A percentile compares a stretch with the other conserved stretches of the same genome.
phyloP scores from a whole-genome alignment of 495 filamentous ascomycete genomes.

The Neurospora sp. region DNA sequence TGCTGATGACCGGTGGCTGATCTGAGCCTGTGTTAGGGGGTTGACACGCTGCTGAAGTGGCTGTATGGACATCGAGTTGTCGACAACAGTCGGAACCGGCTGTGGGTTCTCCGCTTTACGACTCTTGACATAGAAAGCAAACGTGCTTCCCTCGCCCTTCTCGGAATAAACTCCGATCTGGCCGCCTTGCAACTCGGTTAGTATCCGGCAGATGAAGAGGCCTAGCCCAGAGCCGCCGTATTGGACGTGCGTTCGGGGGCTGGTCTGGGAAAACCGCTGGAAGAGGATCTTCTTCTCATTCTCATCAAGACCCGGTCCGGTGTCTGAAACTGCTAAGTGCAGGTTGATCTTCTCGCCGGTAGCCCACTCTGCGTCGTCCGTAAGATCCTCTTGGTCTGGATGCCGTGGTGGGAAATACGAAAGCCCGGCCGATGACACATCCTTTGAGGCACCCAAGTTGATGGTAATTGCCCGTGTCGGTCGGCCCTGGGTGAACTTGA shows the following conservation, averaged over 20 bases:
- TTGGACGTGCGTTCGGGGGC: constrained; percentile 64
- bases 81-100: not conserved
- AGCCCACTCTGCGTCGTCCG: constrained; percentile 55
- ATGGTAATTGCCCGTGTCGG: constrained; percentile 55
- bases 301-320: constrained; percentile 64
- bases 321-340: constrained; percentile 68
- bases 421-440: constrained; percentile 38
- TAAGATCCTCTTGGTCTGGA: constrained; percentile 37
- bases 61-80: not conserved
- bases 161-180: constrained; percentile 71
- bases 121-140: constrained; percentile 64
- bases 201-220: constrained; percentile 67
- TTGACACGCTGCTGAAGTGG: not conserved
- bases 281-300: constrained; percentile 69
- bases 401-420: constrained; percentile 48
- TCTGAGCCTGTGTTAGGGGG: not conserved
- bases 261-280: constrained; percentile 70
- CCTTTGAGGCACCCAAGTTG: constrained; percentile 54
- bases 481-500: constrained; percentile 64
- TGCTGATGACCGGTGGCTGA: not conserved
- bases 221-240: constrained; percentile 81
- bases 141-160: constrained; percentile 65
- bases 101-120: constrained; percentile 19
- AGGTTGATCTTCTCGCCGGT: constrained; percentile 57
- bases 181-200: constrained; percentile 75